These are phyloP conservation scores for Filobasidium wieringae DNA, from an alignment of 768 basidiomycete genomes.

Conservation along the genomic window DNA sequence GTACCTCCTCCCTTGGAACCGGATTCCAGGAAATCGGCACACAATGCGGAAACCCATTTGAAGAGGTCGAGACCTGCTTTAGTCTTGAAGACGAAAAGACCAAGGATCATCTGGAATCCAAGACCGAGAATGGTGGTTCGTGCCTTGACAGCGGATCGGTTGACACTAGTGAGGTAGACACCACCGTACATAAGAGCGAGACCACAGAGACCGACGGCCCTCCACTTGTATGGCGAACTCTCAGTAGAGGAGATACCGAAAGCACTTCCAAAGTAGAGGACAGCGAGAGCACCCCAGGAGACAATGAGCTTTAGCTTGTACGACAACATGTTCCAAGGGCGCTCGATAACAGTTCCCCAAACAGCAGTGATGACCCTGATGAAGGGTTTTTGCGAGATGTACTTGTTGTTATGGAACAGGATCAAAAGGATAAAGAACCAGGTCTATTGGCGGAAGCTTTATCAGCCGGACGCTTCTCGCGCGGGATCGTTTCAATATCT, in stretches of 20 bases:
- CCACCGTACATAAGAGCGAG: slow-evolving; percentile 18
- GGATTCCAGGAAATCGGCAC: slow-evolving; percentile 63
- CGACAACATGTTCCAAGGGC: slow-evolving; percentile 10
- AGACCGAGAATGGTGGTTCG: slow-evolving; percentile 72
- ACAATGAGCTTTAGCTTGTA: slow-evolving; percentile 7
- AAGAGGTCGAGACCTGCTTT: slow-evolving; percentile 72
- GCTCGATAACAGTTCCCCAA: not conserved
- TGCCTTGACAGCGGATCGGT: slow-evolving; percentile 17
- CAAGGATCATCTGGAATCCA: slow-evolving; percentile 71
- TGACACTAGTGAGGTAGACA: slow-evolving; percentile 13
- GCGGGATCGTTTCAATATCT: too few species aligned
- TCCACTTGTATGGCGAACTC: slow-evolving; percentile 13
- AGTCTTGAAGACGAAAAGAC: slow-evolving; percentile 78
- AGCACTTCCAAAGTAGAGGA: slow-evolving; percentile 10
- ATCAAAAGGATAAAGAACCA: slow-evolving; percentile 18
- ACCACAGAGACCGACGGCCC: slow-evolving; percentile 17
- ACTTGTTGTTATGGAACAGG: slow-evolving; percentile 12
- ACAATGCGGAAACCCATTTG: slow-evolving; percentile 56
- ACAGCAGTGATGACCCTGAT: not conserved
- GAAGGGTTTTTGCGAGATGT: slow-evolving; percentile 14
- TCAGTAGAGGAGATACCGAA: slow-evolving; percentile 14
- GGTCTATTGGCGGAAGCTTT: not conserved
- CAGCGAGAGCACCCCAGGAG: slow-evolving; percentile 8
- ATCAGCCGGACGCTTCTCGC: too few species aligned
- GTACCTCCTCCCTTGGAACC: slow-evolving; percentile 60